Percentiles rank a stretch among this genome's conserved stretches.
These are phyloP conservation scores for Cinnamomum chago DNA, from an alignment of 164 flowering plant species.

Conservation along the genomic window DNA sequence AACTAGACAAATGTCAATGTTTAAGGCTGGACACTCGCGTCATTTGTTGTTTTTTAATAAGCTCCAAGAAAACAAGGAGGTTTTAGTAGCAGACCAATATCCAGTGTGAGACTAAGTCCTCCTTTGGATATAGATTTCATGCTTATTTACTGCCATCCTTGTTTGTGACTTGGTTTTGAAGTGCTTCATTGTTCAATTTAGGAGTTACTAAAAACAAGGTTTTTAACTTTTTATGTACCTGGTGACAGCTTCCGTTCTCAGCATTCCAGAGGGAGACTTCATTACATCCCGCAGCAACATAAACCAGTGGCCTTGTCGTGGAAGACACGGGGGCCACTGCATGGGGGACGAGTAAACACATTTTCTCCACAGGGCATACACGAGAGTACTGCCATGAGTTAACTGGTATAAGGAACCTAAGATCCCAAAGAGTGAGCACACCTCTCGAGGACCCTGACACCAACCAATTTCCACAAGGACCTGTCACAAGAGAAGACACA, in stretches of 20 bases:
- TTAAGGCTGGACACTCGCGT: too few species aligned
- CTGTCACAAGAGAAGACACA: slow-evolving; percentile 67
- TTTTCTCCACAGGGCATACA: slow-evolving; percentile 77
- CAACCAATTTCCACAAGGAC: slow-evolving; percentile 94
- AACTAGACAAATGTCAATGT: too few species aligned
- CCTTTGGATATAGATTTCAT: too few species aligned
- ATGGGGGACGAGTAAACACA: slow-evolving; percentile 80
- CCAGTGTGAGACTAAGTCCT: too few species aligned
- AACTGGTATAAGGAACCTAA: slow-evolving; percentile 89
- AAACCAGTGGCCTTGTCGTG: slow-evolving; percentile 74
- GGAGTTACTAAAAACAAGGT: too few species aligned
- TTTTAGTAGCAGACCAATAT: too few species aligned
- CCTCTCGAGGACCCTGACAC: slow-evolving; percentile 98
- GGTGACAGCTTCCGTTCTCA: slow-evolving; percentile 96
- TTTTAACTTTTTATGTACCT: slow-evolving; percentile 40
- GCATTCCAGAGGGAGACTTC: slow-evolving; percentile 99
- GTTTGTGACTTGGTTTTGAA: too few species aligned
- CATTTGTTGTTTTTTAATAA: too few species aligned
- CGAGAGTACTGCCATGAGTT: slow-evolving; percentile 81
- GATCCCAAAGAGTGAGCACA: slow-evolving; percentile 93
- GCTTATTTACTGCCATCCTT: too few species aligned
- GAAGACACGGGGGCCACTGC: slow-evolving; percentile 47
- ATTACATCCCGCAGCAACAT: slow-evolving; percentile 96
- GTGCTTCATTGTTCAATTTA: too few species aligned
- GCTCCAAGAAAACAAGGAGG: too few species aligned